phyloP scores from a whole-genome alignment of 768 basidiomycete species.

The Calvatia gigantea region DNA sequence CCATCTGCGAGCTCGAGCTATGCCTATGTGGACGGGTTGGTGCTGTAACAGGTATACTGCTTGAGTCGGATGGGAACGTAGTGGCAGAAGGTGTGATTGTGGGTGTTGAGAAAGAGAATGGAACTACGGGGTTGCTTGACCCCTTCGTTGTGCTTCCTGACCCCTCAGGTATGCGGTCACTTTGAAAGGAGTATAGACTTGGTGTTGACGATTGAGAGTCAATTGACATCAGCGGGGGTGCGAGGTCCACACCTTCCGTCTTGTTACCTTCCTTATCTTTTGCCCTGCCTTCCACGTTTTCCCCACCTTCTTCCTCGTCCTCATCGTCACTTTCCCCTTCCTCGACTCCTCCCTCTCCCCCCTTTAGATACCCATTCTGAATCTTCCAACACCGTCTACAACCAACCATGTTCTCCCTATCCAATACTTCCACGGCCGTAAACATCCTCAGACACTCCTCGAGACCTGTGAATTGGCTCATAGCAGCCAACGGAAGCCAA shows the following conservation, averaged over 20 bases:
- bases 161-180: background rate
- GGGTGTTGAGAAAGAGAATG: background rate
- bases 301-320: constrained; percentile 29
- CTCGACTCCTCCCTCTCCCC: constrained; percentile 22
- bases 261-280: constrained; percentile 11
- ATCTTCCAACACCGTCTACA: constrained; percentile 95
- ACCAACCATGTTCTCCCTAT: constrained; percentile 93
- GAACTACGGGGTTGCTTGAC: background rate
- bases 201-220: constrained; percentile 1
- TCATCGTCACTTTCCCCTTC: constrained; percentile 23
- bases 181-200: background rate
- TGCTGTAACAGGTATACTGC: background rate
- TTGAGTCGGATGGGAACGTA: background rate
- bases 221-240: background rate
- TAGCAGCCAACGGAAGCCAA: constrained; percentile 38
- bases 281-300: constrained; percentile 20
- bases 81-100: background rate
- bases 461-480: constrained; percentile 50
- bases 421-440: constrained; percentile 88
- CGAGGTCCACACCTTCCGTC: background rate
- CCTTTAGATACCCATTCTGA: constrained; percentile 49
- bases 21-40: background rate
- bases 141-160: background rate
- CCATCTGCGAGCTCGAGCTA: background rate
- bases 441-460: constrained; percentile 86